These are phyloP conservation scores for Lupinus albus DNA, from an alignment of 306 rosid genomes.

Conservation along the genomic window DNA sequence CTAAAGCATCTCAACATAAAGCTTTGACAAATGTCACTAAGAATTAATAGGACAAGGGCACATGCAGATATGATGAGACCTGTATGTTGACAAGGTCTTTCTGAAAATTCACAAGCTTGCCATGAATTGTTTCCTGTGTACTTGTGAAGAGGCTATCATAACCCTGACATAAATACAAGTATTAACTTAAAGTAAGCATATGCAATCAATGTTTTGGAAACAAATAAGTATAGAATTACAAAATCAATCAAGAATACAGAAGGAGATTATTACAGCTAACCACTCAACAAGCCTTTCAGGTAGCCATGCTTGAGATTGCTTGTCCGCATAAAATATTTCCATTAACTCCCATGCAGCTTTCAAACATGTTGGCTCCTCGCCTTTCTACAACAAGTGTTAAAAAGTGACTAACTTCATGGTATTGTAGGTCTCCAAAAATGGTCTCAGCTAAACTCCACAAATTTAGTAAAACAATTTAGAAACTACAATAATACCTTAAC, in stretches of 20 bases:
- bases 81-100: constrained; percentile 68
- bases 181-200: constrained; percentile 24
- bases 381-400: constrained; percentile 54
- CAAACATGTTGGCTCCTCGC: constrained; percentile 71
- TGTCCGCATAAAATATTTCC: constrained; percentile 92
- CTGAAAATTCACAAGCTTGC: constrained; percentile 72
- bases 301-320: constrained; percentile 82
- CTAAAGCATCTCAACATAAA: neutral
- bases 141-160: constrained; percentile 77
- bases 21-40: neutral
- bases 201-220: constrained; percentile 18
- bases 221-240: neutral
- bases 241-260: constrained; percentile 18
- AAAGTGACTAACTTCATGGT: neutral
- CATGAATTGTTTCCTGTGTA: constrained; percentile 65
- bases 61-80: constrained; percentile 51
- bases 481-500: constrained; percentile 54
- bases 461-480: constrained; percentile 10
- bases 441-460: constrained; percentile 3
- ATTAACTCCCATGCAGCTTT: constrained; percentile 96
- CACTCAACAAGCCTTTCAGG: constrained; percentile 94
- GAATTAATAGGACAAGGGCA: neutral
- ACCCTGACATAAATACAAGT: constrained; percentile 61
- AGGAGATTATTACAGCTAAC: constrained; percentile 81
- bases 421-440: constrained; percentile 31